Base-by-base conservation (phyloP, 257 asterid species). In the Nicotiana knightiana region DNA sequence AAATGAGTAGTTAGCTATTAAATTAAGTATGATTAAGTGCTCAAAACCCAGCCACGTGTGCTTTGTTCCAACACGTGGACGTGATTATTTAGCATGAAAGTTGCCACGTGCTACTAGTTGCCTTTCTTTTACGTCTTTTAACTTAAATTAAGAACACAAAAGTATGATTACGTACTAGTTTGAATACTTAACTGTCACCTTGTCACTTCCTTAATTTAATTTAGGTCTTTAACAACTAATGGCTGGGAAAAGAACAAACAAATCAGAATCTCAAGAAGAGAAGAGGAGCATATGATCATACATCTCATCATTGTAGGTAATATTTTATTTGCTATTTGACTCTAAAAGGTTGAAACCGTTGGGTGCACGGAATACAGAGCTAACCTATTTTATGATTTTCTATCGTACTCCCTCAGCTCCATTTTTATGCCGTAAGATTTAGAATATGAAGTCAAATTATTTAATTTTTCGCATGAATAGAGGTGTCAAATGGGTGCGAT, bases 41-140 rank as follows among this genome's bases (percentile, higher is more conserved):
- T 46, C 12, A 37, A 86, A 86, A 28, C 35, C 77, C 37, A 3
- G 87, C 89, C 91, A 87, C 91, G 93, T 88, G 80, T 75, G 12
- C 7, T 75, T 13, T 39, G 83, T 39, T 46, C 7, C 58, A 85
- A 85, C 90, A 87, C 93, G 93, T 88, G 89, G 86, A 12, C 32
- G 24, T 73, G 54, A 30, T 62, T 21, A n/a, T 15, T 24, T 73
- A 6, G 5, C 46, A 15, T 7, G 26, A 71, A 75, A 48, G 46
- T 0, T 51, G 15, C 46, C 79, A 75, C 63, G 43, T 73, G 51
- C 21, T 51, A 12, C 3, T 43, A 71, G 79, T 71, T 71, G 9
- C 43, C 79, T 26, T 26, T 48, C 28, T 75, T 71, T 26, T 48
- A 24, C 21, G 63, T 6, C 51, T 71, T 70, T 39, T 46, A 26